Percentiles rank a stretch among this genome's conserved stretches.
phyloP scores from a whole-genome alignment of 345 rosid genomes.

The Microcos paniculata region DNA sequence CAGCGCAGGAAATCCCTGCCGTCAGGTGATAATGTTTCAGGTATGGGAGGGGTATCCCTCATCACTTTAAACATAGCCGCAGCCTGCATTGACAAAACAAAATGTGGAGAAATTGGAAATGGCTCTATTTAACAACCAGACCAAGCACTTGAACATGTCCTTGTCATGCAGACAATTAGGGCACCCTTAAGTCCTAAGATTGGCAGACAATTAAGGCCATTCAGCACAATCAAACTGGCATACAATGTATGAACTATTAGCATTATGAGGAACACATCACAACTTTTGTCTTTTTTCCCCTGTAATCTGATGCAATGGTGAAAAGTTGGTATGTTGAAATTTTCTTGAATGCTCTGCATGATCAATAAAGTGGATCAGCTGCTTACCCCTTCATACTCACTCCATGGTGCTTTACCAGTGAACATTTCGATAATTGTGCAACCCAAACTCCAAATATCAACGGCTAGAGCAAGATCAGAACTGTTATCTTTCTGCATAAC shows the following conservation, averaged over 20 bases:
- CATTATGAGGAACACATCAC: neutral
- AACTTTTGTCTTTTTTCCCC: neutral
- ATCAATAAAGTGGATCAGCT: neutral
- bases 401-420: slow-evolving; percentile 98
- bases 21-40: slow-evolving; percentile 73
- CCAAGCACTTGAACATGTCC: neutral
- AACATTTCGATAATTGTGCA: slow-evolving; percentile 95
- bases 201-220: neutral
- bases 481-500: slow-evolving; percentile 78
- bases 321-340: neutral
- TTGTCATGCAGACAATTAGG: neutral
- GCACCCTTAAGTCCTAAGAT: neutral
- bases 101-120: slow-evolving; percentile 3
- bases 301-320: neutral
- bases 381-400: slow-evolving; percentile 94
- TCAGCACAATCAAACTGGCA: neutral
- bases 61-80: slow-evolving; percentile 96
- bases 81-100: slow-evolving; percentile 49
- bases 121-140: neutral
- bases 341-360: neutral
- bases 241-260: neutral
- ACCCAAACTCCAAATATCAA: slow-evolving; percentile 99
- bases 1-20: slow-evolving; percentile 81
- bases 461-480: slow-evolving; percentile 85
- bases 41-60: slow-evolving; percentile 79